Conservation (phyloP, 768 basidiomycete genomes). For the Amanita pseudoporphyria region DNA sequence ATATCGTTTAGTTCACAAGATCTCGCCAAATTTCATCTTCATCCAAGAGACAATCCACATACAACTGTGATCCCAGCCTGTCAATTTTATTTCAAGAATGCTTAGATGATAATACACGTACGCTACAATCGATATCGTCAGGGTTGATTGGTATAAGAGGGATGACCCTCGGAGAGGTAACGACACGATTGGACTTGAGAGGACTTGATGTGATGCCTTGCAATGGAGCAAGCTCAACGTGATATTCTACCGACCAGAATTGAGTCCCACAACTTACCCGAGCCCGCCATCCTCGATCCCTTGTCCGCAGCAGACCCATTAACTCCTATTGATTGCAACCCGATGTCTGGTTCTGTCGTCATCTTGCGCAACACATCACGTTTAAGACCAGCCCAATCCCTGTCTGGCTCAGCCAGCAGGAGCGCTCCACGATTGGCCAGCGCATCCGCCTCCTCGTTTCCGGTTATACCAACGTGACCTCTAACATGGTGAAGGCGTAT, state of each 20-base stretch:
- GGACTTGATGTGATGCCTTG: background rate
- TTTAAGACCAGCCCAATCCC: conserved; percentile 46
- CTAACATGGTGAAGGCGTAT: conserved; percentile 65
- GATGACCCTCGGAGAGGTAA: background rate
- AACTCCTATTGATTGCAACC: background rate
- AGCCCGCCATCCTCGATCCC: background rate
- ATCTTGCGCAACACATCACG: conserved; percentile 8
- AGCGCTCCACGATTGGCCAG: conserved; percentile 54
- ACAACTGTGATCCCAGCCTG: conserved; percentile 13
- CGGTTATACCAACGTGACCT: conserved; percentile 67
- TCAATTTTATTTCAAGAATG: background rate
- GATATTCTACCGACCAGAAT: background rate
- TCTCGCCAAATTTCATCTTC: conserved; percentile 23
- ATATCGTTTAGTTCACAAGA: conserved; percentile 15
- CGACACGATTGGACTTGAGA: background rate
- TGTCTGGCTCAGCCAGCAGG: conserved; percentile 32
- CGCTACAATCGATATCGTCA: background rate
- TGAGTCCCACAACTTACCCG: background rate
- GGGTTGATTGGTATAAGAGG: conserved; percentile 1
- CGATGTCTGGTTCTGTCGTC: background rate
- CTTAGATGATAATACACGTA: background rate
- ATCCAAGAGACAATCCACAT: conserved; percentile 27
- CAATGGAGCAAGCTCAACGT: background rate
- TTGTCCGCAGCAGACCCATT: background rate
- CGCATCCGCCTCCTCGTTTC: conserved; percentile 83